Evolutionary conservation across 2,329 filamentous ascomycete species (phyloP).

Genomic region (Colletotrichum tropicale): DNA sequence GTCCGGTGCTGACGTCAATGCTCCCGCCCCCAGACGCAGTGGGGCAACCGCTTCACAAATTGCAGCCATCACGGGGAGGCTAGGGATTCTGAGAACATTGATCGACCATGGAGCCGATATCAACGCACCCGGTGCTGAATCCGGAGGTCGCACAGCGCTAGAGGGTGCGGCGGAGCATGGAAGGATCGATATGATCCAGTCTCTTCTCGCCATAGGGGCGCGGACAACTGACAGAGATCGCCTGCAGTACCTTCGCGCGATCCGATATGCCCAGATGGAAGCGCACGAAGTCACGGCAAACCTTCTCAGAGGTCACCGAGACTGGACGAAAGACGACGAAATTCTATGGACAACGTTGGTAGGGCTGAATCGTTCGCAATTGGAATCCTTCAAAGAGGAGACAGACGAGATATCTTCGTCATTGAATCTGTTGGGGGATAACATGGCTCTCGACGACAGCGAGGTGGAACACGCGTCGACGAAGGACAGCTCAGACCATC

Average conservation of each 20-base stretch:
- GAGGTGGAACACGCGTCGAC: background rate
- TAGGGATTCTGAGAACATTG: background rate
- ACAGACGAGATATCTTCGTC: fast-evolving
- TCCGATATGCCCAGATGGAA: background rate
- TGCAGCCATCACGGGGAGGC: background rate
- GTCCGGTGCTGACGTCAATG: background rate
- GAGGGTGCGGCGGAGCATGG: constrained; percentile 4
- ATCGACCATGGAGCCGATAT: background rate
- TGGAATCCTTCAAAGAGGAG: background rate
- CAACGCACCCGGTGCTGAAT: background rate
- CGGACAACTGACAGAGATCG: background rate
- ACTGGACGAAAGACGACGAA: background rate
- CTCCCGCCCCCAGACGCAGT: fast-evolving
- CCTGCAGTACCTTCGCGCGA: background rate
- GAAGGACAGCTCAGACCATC: fast-evolving
- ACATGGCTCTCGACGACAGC: background rate
- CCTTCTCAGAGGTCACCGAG: background rate
- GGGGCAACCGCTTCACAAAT: background rate
- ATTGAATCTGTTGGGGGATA: background rate
- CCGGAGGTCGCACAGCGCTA: background rate
- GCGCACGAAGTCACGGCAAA: background rate
- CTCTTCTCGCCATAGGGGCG: background rate
- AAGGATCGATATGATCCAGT: background rate
- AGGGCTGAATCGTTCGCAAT: fast-evolving
- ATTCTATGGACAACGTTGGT: background rate